A percentile compares a stretch with the other conserved stretches of the same genome.
Evolutionary conservation across 2,329 filamentous ascomycete genomes (phyloP).

Genomic region (Dendrostoma leiphaemia): DNA sequence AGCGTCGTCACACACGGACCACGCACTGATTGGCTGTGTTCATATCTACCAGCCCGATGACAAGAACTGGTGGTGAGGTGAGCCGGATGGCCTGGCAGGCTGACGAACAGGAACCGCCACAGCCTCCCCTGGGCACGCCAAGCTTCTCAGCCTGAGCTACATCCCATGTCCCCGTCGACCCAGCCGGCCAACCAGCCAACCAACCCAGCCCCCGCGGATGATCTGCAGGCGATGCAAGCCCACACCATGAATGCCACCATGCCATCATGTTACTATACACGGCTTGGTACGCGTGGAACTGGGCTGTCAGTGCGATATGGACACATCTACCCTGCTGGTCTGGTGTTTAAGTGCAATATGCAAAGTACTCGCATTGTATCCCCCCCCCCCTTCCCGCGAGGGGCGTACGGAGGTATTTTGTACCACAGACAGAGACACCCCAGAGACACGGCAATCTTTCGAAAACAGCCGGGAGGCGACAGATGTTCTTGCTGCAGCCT

Average conservation of each 20-base stretch:
- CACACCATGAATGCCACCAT: not conserved
- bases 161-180: no score
- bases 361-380: not conserved
- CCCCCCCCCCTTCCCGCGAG: not conserved
- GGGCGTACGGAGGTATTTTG: no score
- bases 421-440: not conserved
- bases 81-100: not conserved
- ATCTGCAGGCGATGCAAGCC: not conserved
- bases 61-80: no score
- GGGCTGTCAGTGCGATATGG: no score
- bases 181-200: not conserved
- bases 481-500: not conserved
- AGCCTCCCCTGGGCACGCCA: not conserved
- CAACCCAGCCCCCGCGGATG: not conserved
- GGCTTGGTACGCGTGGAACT: not conserved
- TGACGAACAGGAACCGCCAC: not conserved
- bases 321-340: no score
- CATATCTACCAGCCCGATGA: not conserved
- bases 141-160: not conserved
- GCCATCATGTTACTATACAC: not conserved
- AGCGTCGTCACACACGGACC: not conserved
- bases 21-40: conserved; percentile 3
- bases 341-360: not conserved
- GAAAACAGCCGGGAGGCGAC: not conserved
- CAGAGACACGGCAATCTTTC: not conserved